Evolutionary conservation across 2,329 filamentous ascomycete genomes (phyloP).

Genomic region (Phyllosticta paracitricarpa): DNA sequence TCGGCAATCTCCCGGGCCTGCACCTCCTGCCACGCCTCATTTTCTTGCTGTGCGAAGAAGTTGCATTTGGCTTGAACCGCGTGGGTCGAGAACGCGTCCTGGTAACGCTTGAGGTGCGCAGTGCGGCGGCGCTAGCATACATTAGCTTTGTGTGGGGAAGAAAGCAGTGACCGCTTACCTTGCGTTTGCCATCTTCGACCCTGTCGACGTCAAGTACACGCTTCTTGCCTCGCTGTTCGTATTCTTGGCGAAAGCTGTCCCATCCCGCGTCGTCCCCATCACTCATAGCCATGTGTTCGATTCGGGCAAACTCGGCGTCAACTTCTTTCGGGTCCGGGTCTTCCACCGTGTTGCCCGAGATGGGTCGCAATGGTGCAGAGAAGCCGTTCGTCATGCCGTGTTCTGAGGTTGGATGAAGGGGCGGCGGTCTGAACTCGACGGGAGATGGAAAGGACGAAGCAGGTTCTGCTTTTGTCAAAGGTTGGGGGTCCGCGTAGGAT

Average conservation of each 20-base stretch:
- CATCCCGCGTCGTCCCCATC: slow-evolving; percentile 47
- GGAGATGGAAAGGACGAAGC: background rate
- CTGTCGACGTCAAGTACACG: slow-evolving; percentile 57
- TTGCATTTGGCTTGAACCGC: slow-evolving; percentile 62
- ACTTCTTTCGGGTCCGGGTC: slow-evolving; percentile 51
- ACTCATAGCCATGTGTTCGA: slow-evolving; percentile 47
- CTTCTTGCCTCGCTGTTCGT: slow-evolving; percentile 48
- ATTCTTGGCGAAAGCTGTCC: slow-evolving; percentile 44
- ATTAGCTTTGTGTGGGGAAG: slow-evolving; percentile 11
- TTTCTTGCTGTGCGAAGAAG: slow-evolving; percentile 67
- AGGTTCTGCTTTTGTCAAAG: background rate
- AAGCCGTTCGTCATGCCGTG: slow-evolving; percentile 2
- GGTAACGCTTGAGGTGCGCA: slow-evolving; percentile 45
- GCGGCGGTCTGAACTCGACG: background rate
- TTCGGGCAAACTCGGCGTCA: slow-evolving; percentile 52
- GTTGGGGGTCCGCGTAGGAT: background rate
- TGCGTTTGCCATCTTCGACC: slow-evolving; percentile 54
- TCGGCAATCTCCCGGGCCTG: slow-evolving; percentile 82
- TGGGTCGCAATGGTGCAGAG: slow-evolving; percentile 2
- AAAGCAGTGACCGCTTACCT: slow-evolving; percentile 34
- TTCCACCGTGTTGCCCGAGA: background rate
- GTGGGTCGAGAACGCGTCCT: slow-evolving; percentile 54
- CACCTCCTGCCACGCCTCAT: slow-evolving; percentile 74
- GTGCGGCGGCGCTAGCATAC: slow-evolving; percentile 46
- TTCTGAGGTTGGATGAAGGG: slow-evolving; percentile 2